phyloP scores from a whole-genome alignment of 805 yeast species.

The Wickerhamomyces strasburgensis region DNA sequence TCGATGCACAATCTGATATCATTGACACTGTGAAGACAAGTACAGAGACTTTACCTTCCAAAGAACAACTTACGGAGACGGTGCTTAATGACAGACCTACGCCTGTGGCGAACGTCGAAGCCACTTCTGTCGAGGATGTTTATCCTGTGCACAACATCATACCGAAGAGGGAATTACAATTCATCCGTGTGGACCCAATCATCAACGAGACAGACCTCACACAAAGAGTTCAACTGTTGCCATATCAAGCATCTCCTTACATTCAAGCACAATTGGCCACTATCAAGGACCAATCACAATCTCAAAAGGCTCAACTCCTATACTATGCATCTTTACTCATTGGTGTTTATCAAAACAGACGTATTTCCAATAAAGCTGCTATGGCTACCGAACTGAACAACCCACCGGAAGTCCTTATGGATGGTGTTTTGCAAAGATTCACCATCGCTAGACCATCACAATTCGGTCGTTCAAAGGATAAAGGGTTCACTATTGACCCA shows the following conservation, averaged over 20 bases:
- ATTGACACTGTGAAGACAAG: conserved; percentile 70
- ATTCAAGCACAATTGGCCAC: conserved; percentile 40
- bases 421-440: conserved; percentile 67
- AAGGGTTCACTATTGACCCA: conserved; percentile 80
- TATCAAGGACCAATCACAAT: conserved; percentile 39
- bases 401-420: conserved; percentile 70
- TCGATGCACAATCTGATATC: conserved; percentile 70
- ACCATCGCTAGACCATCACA: conserved; percentile 60
- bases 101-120: conserved; percentile 70
- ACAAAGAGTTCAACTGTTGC: conserved; percentile 53
- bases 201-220: conserved; percentile 49
- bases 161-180: conserved; percentile 57
- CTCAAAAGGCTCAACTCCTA: conserved; percentile 60
- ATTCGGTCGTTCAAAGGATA: conserved; percentile 70
- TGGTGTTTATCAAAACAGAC: conserved; percentile 74
- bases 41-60: conserved; percentile 71
- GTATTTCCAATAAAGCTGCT: conserved; percentile 53
- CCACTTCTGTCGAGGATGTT: conserved; percentile 78
- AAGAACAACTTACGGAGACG: conserved; percentile 51
- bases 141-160: conserved; percentile 72
- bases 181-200: conserved; percentile 59
- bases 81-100: conserved; percentile 74
- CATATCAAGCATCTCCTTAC: conserved; percentile 54
- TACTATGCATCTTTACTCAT: conserved; percentile 75
- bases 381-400: conserved; percentile 57